Base-by-base conservation (phyloP, 495 filamentous ascomycete genomes). In the Aspergillus sclerotiicarbonarius region DNA sequence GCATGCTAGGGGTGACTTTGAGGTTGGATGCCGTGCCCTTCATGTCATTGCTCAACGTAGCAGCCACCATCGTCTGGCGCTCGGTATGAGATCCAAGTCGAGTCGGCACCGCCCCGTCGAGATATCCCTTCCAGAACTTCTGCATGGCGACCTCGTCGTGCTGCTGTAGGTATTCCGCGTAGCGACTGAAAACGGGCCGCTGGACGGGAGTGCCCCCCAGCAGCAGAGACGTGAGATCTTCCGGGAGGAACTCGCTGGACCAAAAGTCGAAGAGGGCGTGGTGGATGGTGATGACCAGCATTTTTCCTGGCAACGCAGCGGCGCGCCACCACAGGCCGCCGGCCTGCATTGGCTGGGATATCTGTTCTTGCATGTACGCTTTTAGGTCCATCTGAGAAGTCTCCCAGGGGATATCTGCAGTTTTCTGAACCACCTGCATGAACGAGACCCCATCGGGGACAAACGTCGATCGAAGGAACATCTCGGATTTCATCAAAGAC, bases 251-350 rank as follows among this genome's bases (percentile, higher is more conserved):
- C 21, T 29, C 8, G 46, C 6, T 12, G 19, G 20, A 50, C 47
- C 47, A 50, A 20, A 31, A 50, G 9, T 50, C 47, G 25, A 50
- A 50, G 8, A 50, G 47, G 6, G 47, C 47, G 20, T 50, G 47
- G 20, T 50, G 47, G 20, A 21, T 21, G 9, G 47, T 50, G 47
- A 50, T n/a, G 20, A 50, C 25, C 20, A 50, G 21, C 1, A 50
- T 15, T 1, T 50, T n/a, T 18, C 21, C 20, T 12, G 6, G 6
- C 20, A 50, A 29, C 12, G 15, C 4, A 12, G 47, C 47, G n/a
- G 20, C 47, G 0, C 15, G 3, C 16, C n/a, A 20, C 44, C 2
- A 31, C 9, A 31, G 47, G 8, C 30, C 8, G 21, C 47, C 21
- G 6, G 25, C 21, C n/a, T 50, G 16, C 44, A 47, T 47, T 25